phyloP scores from a whole-genome alignment of 2,329 filamentous ascomycete genomes.

The Aureobasidium sp. region DNA sequence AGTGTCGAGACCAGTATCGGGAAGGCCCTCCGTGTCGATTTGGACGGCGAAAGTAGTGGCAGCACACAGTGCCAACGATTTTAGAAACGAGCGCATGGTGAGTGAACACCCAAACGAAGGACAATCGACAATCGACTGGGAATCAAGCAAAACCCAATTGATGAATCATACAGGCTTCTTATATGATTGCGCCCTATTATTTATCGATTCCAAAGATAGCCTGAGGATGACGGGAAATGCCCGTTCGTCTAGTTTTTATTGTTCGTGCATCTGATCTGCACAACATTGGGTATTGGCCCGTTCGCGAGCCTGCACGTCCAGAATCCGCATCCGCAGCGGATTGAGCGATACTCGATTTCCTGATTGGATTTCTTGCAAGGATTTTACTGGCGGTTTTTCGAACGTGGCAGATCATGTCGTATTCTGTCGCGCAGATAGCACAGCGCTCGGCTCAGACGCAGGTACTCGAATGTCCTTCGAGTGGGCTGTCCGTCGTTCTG shows the following conservation, averaged over 20 bases:
- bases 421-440: too few species aligned
- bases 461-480: neutral
- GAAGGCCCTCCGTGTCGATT: slow-evolving; percentile 25
- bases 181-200: neutral
- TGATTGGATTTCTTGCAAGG: neutral
- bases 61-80: neutral
- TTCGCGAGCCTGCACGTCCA: neutral
- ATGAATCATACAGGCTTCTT: neutral
- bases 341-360: neutral
- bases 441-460: neutral
- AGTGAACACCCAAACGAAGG: neutral
- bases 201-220: neutral
- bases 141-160: neutral
- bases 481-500: neutral
- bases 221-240: neutral
- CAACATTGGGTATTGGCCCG: neutral
- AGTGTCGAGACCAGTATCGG: slow-evolving; percentile 25
- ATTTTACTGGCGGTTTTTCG: neutral
- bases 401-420: neutral
- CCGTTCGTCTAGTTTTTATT: slow-evolving; percentile 1
- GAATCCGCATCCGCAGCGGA: neutral
- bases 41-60: neutral
- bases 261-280: neutral
- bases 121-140: neutral
- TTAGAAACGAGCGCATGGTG: neutral